phyloP scores from a whole-genome alignment of 495 filamentous ascomycete genomes.

The Aspergillus nanangensis region DNA sequence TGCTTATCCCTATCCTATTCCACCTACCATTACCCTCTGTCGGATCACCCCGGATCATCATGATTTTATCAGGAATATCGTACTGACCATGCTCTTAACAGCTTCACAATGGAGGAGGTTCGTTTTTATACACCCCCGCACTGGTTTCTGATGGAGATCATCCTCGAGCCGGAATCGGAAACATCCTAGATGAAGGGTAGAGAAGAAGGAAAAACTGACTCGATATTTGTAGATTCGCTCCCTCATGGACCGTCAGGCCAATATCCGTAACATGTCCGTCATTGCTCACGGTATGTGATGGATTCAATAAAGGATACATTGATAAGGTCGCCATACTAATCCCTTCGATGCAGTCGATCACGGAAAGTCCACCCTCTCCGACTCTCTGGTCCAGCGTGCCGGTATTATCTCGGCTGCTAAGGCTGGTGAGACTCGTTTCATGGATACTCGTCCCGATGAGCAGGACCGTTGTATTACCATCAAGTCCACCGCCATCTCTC shows the following conservation, averaged over 20 bases:
- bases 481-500: slow-evolving; percentile 99
- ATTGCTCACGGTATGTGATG: slow-evolving; percentile 86
- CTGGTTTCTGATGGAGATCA: neutral
- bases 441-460: slow-evolving; percentile 95
- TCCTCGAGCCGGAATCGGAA: slow-evolving; percentile 1
- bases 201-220: neutral
- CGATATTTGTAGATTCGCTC: slow-evolving; percentile 61
- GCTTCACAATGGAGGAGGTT: slow-evolving; percentile 98
- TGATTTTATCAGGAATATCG: neutral
- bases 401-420: slow-evolving; percentile 99
- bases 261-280: slow-evolving; percentile 99
- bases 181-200: neutral
- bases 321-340: no score
- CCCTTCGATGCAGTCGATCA: no score
- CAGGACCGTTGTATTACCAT: slow-evolving; percentile 99
- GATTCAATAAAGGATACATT: no score
- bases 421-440: slow-evolving; percentile 91
- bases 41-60: neutral
- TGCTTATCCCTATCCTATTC: no score
- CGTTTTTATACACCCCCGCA: slow-evolving; percentile 12
- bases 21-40: slow-evolving; percentile 5
- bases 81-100: slow-evolving; percentile 42
- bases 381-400: slow-evolving; percentile 97
- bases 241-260: slow-evolving; percentile 96
- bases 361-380: slow-evolving; percentile 98